These are phyloP conservation scores for Leucaena leucocephala DNA, from an alignment of 306 rosid species.

Conservation along the genomic window DNA sequence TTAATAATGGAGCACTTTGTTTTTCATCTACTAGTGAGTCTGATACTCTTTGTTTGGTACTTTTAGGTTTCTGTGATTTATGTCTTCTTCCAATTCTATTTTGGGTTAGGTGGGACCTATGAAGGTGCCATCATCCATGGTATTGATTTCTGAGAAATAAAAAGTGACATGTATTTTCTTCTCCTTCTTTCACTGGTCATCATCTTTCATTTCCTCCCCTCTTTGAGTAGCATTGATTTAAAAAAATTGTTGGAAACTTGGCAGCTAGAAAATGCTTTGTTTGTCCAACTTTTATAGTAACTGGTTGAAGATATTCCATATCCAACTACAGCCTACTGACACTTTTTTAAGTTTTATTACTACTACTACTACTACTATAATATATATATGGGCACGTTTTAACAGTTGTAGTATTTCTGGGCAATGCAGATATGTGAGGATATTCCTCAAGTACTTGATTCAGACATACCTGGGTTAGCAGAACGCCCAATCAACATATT, in stretches of 20 bases:
- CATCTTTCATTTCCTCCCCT: neutral
- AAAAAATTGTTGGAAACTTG: neutral
- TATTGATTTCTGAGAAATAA: neutral
- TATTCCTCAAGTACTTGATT: conserved; percentile 92
- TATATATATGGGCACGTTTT: conserved; percentile 20
- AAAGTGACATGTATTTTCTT: conserved; percentile 2
- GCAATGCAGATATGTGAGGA: conserved; percentile 88
- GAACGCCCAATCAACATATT: conserved; percentile 92
- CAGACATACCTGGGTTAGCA: conserved; percentile 90
- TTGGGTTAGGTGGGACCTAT: neutral
- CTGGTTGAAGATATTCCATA: conserved; percentile 19
- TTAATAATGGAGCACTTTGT: neutral
- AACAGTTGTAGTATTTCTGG: conserved; percentile 17
- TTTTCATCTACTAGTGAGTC: neutral
- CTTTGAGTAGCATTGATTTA: neutral
- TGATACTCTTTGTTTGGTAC: neutral
- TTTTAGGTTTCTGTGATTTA: neutral
- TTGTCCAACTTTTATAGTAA: neutral
- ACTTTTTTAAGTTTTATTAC: conserved; percentile 3
- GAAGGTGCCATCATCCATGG: neutral
- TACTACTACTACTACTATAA: too few relatives aligned
- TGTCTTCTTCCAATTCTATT: neutral
- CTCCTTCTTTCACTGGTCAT: neutral
- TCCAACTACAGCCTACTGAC: conserved; percentile 9
- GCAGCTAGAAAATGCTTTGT: neutral